Percentiles rank a stretch among this genome's conserved stretches.
Conservation (phyloP, 495 filamentous ascomycete species). For the Neurospora tetraspora region DNA sequence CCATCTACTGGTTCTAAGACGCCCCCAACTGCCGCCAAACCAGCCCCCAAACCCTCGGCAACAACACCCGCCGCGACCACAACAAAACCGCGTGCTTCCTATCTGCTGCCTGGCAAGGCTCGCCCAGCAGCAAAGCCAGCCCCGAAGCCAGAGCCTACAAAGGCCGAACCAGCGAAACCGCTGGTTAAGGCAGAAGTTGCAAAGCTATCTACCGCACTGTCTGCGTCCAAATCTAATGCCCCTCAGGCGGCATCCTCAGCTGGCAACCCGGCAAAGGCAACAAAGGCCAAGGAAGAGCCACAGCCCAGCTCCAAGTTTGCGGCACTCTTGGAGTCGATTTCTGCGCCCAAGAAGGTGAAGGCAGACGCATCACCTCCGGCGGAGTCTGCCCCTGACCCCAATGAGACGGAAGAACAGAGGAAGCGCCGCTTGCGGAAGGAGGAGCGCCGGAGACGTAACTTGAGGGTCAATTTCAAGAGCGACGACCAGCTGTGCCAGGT, state of each 20-base stretch:
- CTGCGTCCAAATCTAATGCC: slow-evolving; percentile 2
- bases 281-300: slow-evolving; percentile 15
- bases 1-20: slow-evolving; percentile 8
- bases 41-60: slow-evolving; percentile 20
- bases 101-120: slow-evolving; percentile 27
- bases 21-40: slow-evolving; percentile 9
- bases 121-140: slow-evolving; percentile 22
- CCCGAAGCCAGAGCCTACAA: slow-evolving; percentile 17
- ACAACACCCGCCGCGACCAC: slow-evolving; percentile 10
- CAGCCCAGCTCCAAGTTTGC: slow-evolving; percentile 30
- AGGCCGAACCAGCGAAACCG: slow-evolving; percentile 5
- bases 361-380: slow-evolving; percentile 31
- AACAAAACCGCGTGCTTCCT: slow-evolving; percentile 13
- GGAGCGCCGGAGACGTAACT: slow-evolving; percentile 54
- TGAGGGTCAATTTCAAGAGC: slow-evolving; percentile 57
- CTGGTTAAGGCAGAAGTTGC: neutral
- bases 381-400: slow-evolving; percentile 36
- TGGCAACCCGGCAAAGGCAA: slow-evolving; percentile 4
- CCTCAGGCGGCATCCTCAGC: neutral
- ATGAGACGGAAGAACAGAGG: slow-evolving; percentile 70
- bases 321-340: slow-evolving; percentile 51
- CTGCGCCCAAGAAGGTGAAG: slow-evolving; percentile 46
- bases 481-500: slow-evolving; percentile 64
- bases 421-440: slow-evolving; percentile 70
- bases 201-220: slow-evolving; percentile 10